These are phyloP conservation scores for Lachnellula willkommii DNA, from an alignment of 2,329 filamentous ascomycete species.

Conservation along the genomic window DNA sequence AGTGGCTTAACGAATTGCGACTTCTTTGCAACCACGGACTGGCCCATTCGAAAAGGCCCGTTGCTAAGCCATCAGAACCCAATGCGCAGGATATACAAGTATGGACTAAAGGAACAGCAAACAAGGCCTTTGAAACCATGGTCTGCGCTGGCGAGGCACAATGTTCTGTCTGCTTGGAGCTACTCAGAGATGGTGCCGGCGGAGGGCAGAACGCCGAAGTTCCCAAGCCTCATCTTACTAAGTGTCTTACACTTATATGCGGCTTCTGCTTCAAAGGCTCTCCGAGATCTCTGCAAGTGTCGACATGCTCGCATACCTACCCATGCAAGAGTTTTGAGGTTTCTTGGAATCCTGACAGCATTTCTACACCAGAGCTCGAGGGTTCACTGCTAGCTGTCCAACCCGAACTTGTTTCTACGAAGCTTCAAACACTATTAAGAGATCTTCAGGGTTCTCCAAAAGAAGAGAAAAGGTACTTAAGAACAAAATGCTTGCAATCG, in stretches of 20 bases:
- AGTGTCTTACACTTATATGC: slow-evolving; percentile 34
- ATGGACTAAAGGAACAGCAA: slow-evolving; percentile 24
- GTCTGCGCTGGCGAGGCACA: slow-evolving; percentile 3
- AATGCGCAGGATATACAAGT: background rate
- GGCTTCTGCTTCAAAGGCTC: slow-evolving; percentile 24
- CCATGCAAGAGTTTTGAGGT: slow-evolving; percentile 17
- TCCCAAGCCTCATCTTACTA: slow-evolving; percentile 27
- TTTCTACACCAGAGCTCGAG: background rate
- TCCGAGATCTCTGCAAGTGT: slow-evolving; percentile 25
- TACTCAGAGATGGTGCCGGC: background rate
- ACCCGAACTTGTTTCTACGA: slow-evolving; percentile 7
- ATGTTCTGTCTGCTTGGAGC: slow-evolving; percentile 6
- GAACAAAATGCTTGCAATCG: slow-evolving; percentile 2
- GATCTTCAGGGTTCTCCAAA: slow-evolving; percentile 5
- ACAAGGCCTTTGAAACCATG: slow-evolving; percentile 29
- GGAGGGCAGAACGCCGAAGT: background rate
- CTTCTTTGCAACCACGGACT: slow-evolving; percentile 44
- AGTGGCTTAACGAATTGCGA: slow-evolving; percentile 41
- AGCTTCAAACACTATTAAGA: slow-evolving; percentile 7
- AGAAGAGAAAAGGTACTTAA: slow-evolving; percentile 34
- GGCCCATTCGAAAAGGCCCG: slow-evolving; percentile 31
- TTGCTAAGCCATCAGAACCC: too few relatives aligned
- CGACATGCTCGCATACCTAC: slow-evolving; percentile 21
- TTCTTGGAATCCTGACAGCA: background rate
- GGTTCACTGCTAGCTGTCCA: background rate